These are phyloP conservation scores for Camelina laxa DNA, from an alignment of 345 rosid genomes.

Conservation along the genomic window DNA sequence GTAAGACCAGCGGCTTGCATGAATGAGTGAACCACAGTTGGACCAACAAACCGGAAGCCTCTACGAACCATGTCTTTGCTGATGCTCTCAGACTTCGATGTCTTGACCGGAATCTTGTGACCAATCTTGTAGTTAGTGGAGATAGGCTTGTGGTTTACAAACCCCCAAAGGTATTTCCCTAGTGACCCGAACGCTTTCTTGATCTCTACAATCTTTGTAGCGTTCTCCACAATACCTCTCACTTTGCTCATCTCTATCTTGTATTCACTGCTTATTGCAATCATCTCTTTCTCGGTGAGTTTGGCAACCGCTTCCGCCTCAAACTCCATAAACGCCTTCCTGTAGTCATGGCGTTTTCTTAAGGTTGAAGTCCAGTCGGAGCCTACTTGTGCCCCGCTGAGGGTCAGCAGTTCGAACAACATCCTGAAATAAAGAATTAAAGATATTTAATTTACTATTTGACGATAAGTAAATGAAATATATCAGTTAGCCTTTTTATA, in stretches of 20 bases:
- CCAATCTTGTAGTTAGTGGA: slow-evolving; percentile 51
- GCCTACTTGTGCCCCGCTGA: slow-evolving; percentile 77
- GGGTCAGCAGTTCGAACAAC: slow-evolving; percentile 66
- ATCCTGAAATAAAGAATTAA: slow-evolving; percentile 42
- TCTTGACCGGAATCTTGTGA: slow-evolving; percentile 64
- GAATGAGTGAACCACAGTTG: slow-evolving; percentile 66
- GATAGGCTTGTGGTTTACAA: slow-evolving; percentile 57
- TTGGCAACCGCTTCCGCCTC: slow-evolving; percentile 38
- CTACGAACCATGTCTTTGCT: slow-evolving; percentile 72
- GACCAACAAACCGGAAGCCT: slow-evolving; percentile 69
- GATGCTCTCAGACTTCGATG: slow-evolving; percentile 67
- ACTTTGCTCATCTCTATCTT: slow-evolving; percentile 45
- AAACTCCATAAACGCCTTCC: slow-evolving; percentile 41
- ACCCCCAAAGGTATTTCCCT: slow-evolving; percentile 66
- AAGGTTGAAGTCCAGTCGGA: slow-evolving; percentile 70
- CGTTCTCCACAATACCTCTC: slow-evolving; percentile 43
- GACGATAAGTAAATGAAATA: background rate
- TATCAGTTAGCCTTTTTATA: background rate
- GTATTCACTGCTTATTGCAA: slow-evolving; percentile 35
- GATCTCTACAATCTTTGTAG: slow-evolving; percentile 39
- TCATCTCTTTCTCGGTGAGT: slow-evolving; percentile 42
- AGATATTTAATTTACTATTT: slow-evolving; percentile 11
- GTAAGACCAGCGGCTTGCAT: slow-evolving; percentile 75
- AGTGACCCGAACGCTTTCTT: slow-evolving; percentile 52
- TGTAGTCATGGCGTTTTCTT: slow-evolving; percentile 42